Base-by-base conservation (phyloP, 1,284 basidiomycete species). In the Ustilago lituana region DNA sequence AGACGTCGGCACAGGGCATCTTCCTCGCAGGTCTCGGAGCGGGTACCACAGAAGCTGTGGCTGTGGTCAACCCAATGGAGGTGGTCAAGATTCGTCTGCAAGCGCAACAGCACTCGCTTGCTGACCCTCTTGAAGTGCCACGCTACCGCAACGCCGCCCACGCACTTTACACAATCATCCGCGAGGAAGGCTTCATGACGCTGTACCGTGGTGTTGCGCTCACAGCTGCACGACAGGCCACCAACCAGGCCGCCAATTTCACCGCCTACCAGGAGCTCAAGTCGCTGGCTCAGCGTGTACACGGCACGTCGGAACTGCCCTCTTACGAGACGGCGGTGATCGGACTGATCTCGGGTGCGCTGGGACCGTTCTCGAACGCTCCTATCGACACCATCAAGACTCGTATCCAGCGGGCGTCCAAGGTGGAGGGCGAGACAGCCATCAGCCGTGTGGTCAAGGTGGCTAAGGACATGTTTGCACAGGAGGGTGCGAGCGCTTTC, bases 301-400 rank as follows among this genome's bases (percentile, higher is more conserved):
- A 98, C 82, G 38, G 83, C 81, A 54, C 74, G 6, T 41, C 55
- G 1, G 80, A 81, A 38, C 86, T 99, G 51, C 96, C 95, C 1
- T 92, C 91, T 37, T 97, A 92, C 84, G 67, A 82, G 64, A 94
- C 95, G 72, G 93, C 95, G 88, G 65, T 91, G 32, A 93, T 98
- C 61, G 95, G 95, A 56, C 86, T 98, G 56, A 89, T 98, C 75
- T 96, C 93, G 44, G 96, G 96, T 60, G 96, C 95, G 5, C 94
- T 96, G 88, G 94, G 94, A 29, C 94, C 94, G 12, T 82, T 97
- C 84, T 94, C 93, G 24, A 97, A 97, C 76, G 94, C 94, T 5
- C 94, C 94, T 0, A 94, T 97, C 66, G 94, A 98, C 84, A 97
- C 94, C 2, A 97, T 97, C 83, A 97, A 98, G 84, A 97, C 94